These are phyloP conservation scores for Alloteropsis semialata DNA, from an alignment of 176 grass and related monocot species.

Conservation along the genomic window DNA sequence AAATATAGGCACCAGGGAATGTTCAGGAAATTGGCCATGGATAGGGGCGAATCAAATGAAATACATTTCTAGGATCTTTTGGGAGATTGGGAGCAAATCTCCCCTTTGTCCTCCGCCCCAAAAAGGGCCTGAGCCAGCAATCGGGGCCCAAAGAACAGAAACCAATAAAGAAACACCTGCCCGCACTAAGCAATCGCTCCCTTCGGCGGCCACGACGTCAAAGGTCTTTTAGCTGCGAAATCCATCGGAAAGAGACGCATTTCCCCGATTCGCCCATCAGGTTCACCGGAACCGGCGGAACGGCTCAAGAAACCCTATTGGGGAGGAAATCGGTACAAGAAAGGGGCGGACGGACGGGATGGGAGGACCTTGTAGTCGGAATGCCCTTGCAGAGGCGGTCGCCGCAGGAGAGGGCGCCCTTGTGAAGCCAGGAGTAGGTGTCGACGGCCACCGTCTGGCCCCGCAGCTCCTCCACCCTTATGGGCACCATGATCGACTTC, in stretches of 20 bases:
- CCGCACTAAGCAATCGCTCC: neutral
- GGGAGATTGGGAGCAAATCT: neutral
- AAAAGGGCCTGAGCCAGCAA: neutral
- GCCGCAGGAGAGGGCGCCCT: constrained; percentile 87
- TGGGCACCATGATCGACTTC: constrained; percentile 93
- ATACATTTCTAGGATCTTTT: constrained; percentile 6
- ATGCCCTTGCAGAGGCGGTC: constrained; percentile 85
- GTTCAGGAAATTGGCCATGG: neutral
- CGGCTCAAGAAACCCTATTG: neutral
- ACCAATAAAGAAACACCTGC: neutral
- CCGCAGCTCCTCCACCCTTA: constrained; percentile 67
- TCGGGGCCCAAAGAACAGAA: neutral
- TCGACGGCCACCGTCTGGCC: constrained; percentile 83
- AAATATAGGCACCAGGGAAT: neutral
- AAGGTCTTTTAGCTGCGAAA: neutral
- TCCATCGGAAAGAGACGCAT: constrained; percentile 5
- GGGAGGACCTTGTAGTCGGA: constrained; percentile 73
- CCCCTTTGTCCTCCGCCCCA: neutral
- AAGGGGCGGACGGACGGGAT: neutral
- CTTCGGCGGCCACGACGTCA: neutral
- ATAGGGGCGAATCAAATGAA: constrained; percentile 5
- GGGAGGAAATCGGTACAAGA: neutral
- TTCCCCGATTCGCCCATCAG: constrained; percentile 7
- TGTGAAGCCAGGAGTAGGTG: constrained; percentile 98
- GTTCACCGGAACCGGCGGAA: neutral